These are phyloP conservation scores for Miscanthus lutarioriparius DNA, from an alignment of 176 grass and related monocot species.

Conservation along the genomic window DNA sequence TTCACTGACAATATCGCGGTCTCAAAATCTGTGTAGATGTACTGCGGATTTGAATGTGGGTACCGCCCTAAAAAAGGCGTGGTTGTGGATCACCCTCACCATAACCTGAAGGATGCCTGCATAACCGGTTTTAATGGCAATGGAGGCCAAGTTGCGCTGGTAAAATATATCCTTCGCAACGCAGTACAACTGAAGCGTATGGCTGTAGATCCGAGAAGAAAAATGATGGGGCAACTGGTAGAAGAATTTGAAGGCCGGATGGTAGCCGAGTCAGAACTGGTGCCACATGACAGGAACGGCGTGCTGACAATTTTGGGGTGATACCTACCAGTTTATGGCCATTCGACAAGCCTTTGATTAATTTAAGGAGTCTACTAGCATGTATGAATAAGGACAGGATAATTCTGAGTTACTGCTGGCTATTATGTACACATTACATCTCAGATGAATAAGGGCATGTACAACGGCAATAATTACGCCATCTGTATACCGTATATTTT, in stretches of 20 bases:
- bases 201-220: not conserved
- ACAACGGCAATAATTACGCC: no score
- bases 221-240: not conserved
- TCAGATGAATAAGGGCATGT: no score
- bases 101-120: constrained; percentile 6
- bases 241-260: not conserved
- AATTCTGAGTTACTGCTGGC: no score
- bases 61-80: not conserved
- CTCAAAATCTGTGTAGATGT: not conserved
- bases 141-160: constrained; percentile 15
- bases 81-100: not conserved
- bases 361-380: no score
- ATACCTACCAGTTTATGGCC: not conserved
- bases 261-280: not conserved
- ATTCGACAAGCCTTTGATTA: no score
- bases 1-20: not conserved
- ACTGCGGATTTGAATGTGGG: no score
- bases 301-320: not conserved
- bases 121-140: constrained; percentile 21
- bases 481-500: no score
- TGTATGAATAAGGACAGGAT: no score
- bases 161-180: constrained; percentile 5
- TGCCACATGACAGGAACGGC: not conserved
- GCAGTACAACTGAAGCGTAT: not conserved
- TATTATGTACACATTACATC: no score